Percentiles rank a stretch among this genome's conserved stretches.
Conservation (phyloP, 257 asterid genomes). For the Fraxinus americana region DNA sequence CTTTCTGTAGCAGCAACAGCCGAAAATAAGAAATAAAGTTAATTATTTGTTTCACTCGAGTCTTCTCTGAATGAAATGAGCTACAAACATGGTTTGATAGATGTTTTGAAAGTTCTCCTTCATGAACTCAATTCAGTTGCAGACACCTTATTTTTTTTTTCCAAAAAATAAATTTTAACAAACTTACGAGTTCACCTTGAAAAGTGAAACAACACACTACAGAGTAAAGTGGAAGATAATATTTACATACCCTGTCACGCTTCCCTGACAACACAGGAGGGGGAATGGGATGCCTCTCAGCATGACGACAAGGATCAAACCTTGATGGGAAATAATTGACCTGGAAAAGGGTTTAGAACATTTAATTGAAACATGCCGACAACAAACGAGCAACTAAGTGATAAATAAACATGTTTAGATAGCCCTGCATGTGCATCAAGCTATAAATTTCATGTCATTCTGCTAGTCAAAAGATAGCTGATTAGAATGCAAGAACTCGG, state of each 20-base stretch:
- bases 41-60: background rate
- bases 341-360: conserved; percentile 23
- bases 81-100: background rate
- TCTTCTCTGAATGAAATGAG: background rate
- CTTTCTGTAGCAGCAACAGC: background rate
- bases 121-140: background rate
- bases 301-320: conserved; percentile 50
- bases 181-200: background rate
- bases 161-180: background rate
- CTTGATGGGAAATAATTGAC: conserved; percentile 56
- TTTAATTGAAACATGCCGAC: conserved; percentile 14
- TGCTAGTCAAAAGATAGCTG: background rate
- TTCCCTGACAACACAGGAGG: conserved; percentile 40
- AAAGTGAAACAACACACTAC: background rate
- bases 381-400: background rate
- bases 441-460: background rate
- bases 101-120: background rate
- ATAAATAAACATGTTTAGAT: background rate
- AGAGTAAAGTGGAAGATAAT: background rate
- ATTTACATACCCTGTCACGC: conserved; percentile 43
- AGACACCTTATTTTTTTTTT: background rate
- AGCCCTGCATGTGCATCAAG: background rate
- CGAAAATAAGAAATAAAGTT: background rate
- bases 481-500: background rate
- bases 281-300: conserved; percentile 49